Base-by-base conservation (phyloP, 73 alveolate genomes). In the Paraurostyla sp. region DNA sequence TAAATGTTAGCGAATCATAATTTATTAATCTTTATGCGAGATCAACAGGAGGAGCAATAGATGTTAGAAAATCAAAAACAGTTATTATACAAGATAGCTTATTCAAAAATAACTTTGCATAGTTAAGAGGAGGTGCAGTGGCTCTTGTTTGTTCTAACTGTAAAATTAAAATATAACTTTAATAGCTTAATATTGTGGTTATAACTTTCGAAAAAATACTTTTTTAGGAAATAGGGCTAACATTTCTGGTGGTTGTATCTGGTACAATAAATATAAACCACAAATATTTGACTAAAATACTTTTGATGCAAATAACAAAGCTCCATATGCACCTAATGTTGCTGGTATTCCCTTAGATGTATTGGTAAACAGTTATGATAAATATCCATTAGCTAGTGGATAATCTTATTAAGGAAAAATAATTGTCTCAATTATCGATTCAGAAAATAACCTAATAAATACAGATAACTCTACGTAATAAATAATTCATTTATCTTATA, bases 101-200 rank as follows among this genome's bases (percentile, higher is more conserved):
- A n/a, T 59, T 25, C 22, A 59, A 1, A 15, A 59, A 30, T 23
- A 59, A 59, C 48, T 6, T 6, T 9, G 76, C 76, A 4, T 1
- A 25, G 32, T n/a, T n/a, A n/a, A 16, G 32, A 22, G 82, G 82
- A 20, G 82, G 82, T 38, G 82, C 82, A 11, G 13, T 65, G 13
- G 35, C 59, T 4, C 25, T 65, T 18, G 23, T 35, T 38, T 65
- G 82, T 36, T 65, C 82, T 11, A 6, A 16, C 9, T 65, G 82
- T 65, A 65, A 13, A 7, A 6, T 38, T 6, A 20, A 18, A 18
- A 13, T 18, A 35, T 36, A 35, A 6, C 22, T 23, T 59, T 59
- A 15, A 65, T 38, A 65, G 82, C 82, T 35, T 18, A 18, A 18
- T 16, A 6, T 13, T 65, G 82, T 22, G 32, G n/a, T 32, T 38